Conservation (phyloP, 768 basidiomycete species). For the Boletus sensibilis region DNA sequence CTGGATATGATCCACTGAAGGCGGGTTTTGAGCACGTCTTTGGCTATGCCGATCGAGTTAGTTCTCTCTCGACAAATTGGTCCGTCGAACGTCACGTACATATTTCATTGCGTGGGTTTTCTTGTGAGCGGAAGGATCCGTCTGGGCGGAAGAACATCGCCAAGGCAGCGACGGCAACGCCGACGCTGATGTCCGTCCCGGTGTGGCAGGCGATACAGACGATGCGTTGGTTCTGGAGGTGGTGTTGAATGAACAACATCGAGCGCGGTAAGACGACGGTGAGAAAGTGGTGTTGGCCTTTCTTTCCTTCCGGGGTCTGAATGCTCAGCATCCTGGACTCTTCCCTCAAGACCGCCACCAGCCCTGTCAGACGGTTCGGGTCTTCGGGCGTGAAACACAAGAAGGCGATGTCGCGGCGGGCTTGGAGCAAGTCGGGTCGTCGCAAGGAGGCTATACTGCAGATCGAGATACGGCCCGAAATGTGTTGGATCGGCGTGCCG, state of each 20-base stretch:
- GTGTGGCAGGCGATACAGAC: conserved; percentile 55
- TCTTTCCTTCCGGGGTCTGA: conserved; percentile 45
- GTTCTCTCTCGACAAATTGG: background rate
- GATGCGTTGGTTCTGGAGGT: conserved; percentile 36
- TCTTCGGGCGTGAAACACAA: conserved; percentile 15
- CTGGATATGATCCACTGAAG: conserved; percentile 86
- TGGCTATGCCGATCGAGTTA: conserved; percentile 36
- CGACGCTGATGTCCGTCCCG: conserved; percentile 63
- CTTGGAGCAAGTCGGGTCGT: conserved; percentile 1
- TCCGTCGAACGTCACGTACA: conserved; percentile 20
- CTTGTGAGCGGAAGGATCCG: conserved; percentile 35
- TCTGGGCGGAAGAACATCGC: conserved; percentile 57
- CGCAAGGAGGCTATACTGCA: conserved; percentile 33
- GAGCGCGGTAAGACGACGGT: conserved; percentile 47
- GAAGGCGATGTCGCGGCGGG: conserved; percentile 10
- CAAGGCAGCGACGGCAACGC: conserved; percentile 59
- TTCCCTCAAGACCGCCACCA: background rate
- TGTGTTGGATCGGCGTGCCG: conserved; percentile 21
- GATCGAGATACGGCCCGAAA: conserved; percentile 44
- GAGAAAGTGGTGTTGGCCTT: conserved; percentile 51
- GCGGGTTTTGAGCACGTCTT: conserved; percentile 64
- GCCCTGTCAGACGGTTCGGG: background rate
- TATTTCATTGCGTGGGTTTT: conserved; percentile 4
- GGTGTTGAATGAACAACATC: conserved; percentile 43
- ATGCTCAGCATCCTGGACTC: conserved; percentile 23